A percentile compares a stretch with the other conserved stretches of the same genome.
phyloP scores from a whole-genome alignment of 306 rosid genomes.

The Malus orientalis region DNA sequence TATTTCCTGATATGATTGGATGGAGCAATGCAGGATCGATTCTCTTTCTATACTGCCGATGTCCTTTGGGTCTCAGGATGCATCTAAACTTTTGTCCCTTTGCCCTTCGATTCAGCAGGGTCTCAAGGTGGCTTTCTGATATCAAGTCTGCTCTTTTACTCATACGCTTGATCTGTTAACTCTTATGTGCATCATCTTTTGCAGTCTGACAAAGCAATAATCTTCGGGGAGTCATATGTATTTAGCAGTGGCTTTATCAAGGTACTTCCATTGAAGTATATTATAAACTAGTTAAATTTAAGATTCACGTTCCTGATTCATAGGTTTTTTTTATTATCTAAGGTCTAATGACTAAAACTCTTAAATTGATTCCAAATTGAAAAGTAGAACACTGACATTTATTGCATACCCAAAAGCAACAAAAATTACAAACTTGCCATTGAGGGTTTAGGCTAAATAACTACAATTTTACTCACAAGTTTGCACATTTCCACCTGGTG shows the following conservation, averaged over 20 bases:
- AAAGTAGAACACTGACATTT: background rate
- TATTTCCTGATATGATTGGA: slow-evolving; percentile 3
- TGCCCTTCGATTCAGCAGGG: slow-evolving; percentile 82
- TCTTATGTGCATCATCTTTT: slow-evolving; percentile 23
- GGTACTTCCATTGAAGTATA: slow-evolving; percentile 30
- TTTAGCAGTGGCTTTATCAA: slow-evolving; percentile 74
- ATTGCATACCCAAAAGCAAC: background rate
- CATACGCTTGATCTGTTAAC: slow-evolving; percentile 3
- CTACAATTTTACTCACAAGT: background rate
- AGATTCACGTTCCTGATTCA: background rate
- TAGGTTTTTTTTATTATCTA: background rate
- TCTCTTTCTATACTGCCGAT: slow-evolving; percentile 81
- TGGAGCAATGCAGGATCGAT: slow-evolving; percentile 62
- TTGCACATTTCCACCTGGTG: background rate
- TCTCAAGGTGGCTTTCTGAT: slow-evolving; percentile 55
- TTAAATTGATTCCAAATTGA: background rate
- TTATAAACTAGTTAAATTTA: background rate
- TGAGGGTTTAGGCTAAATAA: background rate
- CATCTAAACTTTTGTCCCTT: slow-evolving; percentile 65
- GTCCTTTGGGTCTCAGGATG: slow-evolving; percentile 87
- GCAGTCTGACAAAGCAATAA: slow-evolving; percentile 76
- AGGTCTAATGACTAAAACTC: background rate
- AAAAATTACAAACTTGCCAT: background rate
- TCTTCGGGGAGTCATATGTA: slow-evolving; percentile 76
- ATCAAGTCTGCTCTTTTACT: slow-evolving; percentile 14